Conservation (phyloP, 805 yeast genomes). For the Spathaspora passalidarum region DNA sequence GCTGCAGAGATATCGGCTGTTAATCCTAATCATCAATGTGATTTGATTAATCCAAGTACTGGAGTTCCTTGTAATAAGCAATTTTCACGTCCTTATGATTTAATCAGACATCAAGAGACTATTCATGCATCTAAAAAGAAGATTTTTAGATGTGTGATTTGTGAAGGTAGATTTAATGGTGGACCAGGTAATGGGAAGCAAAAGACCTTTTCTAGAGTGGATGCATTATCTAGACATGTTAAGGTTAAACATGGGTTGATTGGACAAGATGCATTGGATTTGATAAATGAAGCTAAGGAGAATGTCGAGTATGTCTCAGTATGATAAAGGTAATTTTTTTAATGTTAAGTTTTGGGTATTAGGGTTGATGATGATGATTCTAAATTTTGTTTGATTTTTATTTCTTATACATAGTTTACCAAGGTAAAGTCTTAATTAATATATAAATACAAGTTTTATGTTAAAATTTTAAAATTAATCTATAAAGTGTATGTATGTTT, state of each 20-base stretch:
- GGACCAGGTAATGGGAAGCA: conserved; percentile 50
- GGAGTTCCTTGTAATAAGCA: conserved; percentile 68
- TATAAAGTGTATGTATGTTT: not conserved
- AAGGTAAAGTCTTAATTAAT: not conserved
- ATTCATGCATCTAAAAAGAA: conserved; percentile 46
- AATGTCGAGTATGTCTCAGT: conserved; percentile 59
- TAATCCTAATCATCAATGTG: conserved; percentile 53
- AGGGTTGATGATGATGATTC: not conserved
- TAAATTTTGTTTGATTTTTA: not conserved
- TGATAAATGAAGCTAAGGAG: conserved; percentile 72
- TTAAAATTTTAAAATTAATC: not conserved
- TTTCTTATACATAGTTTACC: conserved; percentile 3
- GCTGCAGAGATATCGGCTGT: conserved; percentile 32
- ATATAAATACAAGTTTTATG: too few relatives aligned
- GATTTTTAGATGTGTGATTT: conserved; percentile 44
- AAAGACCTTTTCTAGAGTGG: conserved; percentile 46
- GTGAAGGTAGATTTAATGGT: conserved; percentile 44
- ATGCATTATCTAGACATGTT: conserved; percentile 45
- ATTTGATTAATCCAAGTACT: conserved; percentile 56
- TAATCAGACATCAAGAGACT: conserved; percentile 47
- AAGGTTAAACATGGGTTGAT: conserved; percentile 82
- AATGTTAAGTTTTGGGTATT: not conserved
- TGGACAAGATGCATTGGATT: conserved; percentile 64
- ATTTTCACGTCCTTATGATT: conserved; percentile 68
- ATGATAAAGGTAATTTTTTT: conserved; percentile 2